Evolutionary conservation across 2,329 filamentous ascomycete species (phyloP).

Genomic region (Pseudonectria buxi): DNA sequence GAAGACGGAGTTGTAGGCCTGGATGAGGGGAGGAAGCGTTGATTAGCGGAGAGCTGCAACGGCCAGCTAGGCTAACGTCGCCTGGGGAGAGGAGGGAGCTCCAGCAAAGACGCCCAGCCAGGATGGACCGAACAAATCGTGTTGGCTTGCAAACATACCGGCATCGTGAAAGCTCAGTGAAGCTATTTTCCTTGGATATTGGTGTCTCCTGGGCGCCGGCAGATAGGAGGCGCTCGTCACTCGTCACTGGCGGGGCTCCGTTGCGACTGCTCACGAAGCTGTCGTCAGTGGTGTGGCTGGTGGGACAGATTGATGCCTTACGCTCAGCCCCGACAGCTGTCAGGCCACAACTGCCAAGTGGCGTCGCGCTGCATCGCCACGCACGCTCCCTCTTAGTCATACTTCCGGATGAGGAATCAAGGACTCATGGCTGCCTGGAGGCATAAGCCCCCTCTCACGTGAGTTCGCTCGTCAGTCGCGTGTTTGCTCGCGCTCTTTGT

Average conservation of each 20-base stretch:
- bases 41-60: conserved; percentile 14
- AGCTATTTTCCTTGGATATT: conserved; percentile 12
- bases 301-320: conserved; percentile 18
- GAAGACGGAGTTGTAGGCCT: conserved; percentile 99
- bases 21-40: conserved; percentile 7
- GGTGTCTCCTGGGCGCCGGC: conserved; percentile 13
- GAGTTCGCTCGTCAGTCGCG: conserved; percentile 30
- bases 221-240: conserved; percentile 16
- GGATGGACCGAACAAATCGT: not conserved
- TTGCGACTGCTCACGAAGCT: conserved; percentile 24
- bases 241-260: conserved; percentile 24
- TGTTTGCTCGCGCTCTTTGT: conserved; percentile 15
- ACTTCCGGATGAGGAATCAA: not conserved
- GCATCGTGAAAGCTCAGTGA: conserved; percentile 35
- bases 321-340: not conserved
- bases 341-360: conserved; percentile 10
- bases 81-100: conserved; percentile 10
- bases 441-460: conserved; percentile 23
- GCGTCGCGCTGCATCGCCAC: conserved; percentile 12
- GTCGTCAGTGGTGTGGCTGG: conserved; percentile 24
- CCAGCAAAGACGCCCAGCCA: conserved; percentile 10
- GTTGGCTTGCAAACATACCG: conserved; percentile 30
- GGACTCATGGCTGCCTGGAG: conserved; percentile 25
- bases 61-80: conserved; percentile 3
- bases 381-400: conserved; percentile 14